Base-by-base conservation (phyloP, 495 filamentous ascomycete genomes). In the Hypomontagnella monticulosa region DNA sequence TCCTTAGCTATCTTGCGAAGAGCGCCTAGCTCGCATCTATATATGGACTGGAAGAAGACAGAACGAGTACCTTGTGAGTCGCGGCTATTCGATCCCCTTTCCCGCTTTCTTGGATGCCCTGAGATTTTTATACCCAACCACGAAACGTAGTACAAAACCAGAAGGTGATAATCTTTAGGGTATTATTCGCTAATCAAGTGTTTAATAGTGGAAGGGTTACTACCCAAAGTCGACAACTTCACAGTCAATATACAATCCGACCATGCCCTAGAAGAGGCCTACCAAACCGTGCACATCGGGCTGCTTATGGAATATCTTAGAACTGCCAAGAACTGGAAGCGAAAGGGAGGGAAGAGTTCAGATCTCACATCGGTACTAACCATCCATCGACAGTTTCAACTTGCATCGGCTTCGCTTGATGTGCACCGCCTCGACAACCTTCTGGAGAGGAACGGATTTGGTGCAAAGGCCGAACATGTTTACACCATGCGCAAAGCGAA, bases 321-420 rank as follows among this genome's bases (percentile, higher is more conserved):
- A 6, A n/a, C 20, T 9, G 4, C 64, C 8, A 46, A 38, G 0
- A 18, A 27, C 8, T 65, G 61, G 61, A 9, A 18, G 9, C 42
- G 16, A 30, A 64, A 14, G n/a, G 23, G 7, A n/a, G 14, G 40
- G 4, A 48, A 50, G 8, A 12, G 9, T 10, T 14, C 15, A 33
- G 36, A 14, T 0, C 10, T 42, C 1, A 49, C 18, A 9, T 20
- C 36, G 23, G 16, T 49, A 10, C 34, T 27, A 1, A 4, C 36
- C 1, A 30, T 20, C 9, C 14, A 57, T 18, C 49, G 67, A 19
- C 48, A 53, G 0, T 64, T 73, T 15, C 48, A 71, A 23, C 14
- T 73, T 9, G 67, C 67, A 8, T 47, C 71, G 15, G 59, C 67
- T 46, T 71, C 67, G 8, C 32, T 71, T 18, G 71, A 71, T 16